Base-by-base conservation (phyloP, 768 basidiomycete species). In the Russula abietina region DNA sequence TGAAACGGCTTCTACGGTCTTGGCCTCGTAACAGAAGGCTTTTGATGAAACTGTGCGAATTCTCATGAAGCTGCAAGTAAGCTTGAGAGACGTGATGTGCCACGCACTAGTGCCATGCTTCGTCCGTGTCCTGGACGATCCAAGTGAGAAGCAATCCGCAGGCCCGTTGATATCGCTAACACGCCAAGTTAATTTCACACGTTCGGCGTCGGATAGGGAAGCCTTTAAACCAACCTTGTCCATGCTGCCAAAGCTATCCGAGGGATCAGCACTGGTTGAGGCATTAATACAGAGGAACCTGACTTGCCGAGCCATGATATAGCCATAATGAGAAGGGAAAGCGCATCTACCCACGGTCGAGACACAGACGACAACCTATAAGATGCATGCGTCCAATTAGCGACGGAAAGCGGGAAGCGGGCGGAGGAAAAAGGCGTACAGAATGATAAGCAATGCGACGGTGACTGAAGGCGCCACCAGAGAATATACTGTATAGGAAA, bases 21-120 rank as follows among this genome's bases (percentile, higher is more conserved):
- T 89, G 86, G 91, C 88, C 70, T 89, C 82, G 71, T 88, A 87
- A 71, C 90, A 92, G 67, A 80, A 91, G 30, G 75, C 71, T 67
- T 76, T 75, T 9, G 74, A 73, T 55, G 81, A 80, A 60, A 82
- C 90, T 91, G 57, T n/a, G 19, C 26, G 26, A 49, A 56, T 11
- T 50, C 32, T 55, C 33, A 52, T 67, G 64, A 17, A 5, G 24
- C 14, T 16, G 57, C 46, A 50, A 33, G 28, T 22, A 41, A 12
- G n/a, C n/a, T n/a, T n/a, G n/a, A n/a, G 49, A 36, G 60, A 43
- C 28, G 26, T 48, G 8, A 6, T 30, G 26, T 48, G 8, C 7
- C 26, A 72, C 82, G 71, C 69, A 88, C 87, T 83, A 16, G 72
- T 68, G 56, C 86, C 84, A 62, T 73, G 78, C 63, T 80, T 82